Conservation (phyloP, 306 rosid genomes). For the Ormosia emarginata region DNA sequence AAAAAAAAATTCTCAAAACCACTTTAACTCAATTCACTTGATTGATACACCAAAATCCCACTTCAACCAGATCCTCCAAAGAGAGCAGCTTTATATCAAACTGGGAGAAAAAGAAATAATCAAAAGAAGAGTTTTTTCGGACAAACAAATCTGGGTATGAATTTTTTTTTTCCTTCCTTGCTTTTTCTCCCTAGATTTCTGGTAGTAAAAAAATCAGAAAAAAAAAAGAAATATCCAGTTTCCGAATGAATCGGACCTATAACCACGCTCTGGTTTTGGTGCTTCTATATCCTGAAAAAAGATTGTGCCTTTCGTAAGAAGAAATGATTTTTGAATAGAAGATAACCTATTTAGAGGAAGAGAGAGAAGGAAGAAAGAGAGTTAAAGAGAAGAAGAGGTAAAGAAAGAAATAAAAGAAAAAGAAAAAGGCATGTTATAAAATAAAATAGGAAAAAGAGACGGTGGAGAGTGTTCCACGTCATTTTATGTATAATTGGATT, state of each 20-base stretch:
- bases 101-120: too few species aligned
- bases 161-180: background rate
- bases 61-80: background rate
- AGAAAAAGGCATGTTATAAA: conserved; percentile 31
- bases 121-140: background rate
- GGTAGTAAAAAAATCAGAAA: conserved; percentile 19
- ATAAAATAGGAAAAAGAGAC: conserved; percentile 37
- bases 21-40: background rate
- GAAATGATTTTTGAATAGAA: background rate
- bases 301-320: too few species aligned
- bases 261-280: background rate
- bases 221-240: background rate
- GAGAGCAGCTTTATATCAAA: background rate
- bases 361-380: conserved; percentile 21
- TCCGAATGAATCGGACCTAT: too few species aligned
- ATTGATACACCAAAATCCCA: too few species aligned
- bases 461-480: conserved; percentile 61
- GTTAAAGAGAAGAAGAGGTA: too few species aligned
- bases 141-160: conserved; percentile 15
- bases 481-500: background rate
- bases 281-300: too few species aligned
- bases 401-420: background rate
- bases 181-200: conserved; percentile 31
- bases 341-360: conserved; percentile 35
- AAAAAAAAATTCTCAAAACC: conserved; percentile 13